A percentile compares a stretch with the other conserved stretches of the same genome.
These are phyloP conservation scores for Cymbidium sinense DNA, from an alignment of 106 monocot genomes.

Conservation along the genomic window DNA sequence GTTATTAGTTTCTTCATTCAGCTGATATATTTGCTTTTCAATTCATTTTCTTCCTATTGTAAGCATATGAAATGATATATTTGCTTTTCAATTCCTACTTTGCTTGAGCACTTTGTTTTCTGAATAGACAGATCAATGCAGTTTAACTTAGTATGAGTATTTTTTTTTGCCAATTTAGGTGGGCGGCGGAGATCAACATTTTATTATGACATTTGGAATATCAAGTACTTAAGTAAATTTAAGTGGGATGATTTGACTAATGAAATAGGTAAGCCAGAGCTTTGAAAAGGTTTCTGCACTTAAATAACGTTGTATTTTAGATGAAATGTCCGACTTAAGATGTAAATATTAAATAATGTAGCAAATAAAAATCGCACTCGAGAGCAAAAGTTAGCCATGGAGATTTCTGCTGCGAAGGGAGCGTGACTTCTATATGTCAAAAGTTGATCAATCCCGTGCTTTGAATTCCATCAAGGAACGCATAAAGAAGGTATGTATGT, in stretches of 20 bases:
- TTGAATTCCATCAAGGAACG: conserved; percentile 64
- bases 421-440: conserved; percentile 85
- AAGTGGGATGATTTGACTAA: conserved; percentile 90
- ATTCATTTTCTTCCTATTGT: not conserved
- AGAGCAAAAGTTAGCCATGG: conserved; percentile 78
- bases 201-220: conserved; percentile 96
- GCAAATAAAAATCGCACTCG: conserved; percentile 60
- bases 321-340: not conserved
- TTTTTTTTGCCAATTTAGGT: conserved; percentile 41
- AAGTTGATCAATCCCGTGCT: conserved; percentile 71
- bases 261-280: conserved; percentile 55
- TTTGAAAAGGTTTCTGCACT: not conserved
- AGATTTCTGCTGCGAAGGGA: conserved; percentile 96
- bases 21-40: not conserved
- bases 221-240: conserved; percentile 91
- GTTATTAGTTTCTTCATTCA: not conserved
- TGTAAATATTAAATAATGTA: conserved; percentile 20
- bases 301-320: not conserved
- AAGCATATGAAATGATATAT: not conserved
- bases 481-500: conserved; percentile 53
- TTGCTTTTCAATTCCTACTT: not conserved
- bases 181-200: conserved; percentile 82
- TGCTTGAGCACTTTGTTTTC: not conserved
- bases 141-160: not conserved
- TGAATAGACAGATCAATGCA: not conserved